Percentiles rank a stretch among this genome's conserved stretches.
Conservation (phyloP, 1,284 basidiomycete genomes). For the Ustilago lituana region DNA sequence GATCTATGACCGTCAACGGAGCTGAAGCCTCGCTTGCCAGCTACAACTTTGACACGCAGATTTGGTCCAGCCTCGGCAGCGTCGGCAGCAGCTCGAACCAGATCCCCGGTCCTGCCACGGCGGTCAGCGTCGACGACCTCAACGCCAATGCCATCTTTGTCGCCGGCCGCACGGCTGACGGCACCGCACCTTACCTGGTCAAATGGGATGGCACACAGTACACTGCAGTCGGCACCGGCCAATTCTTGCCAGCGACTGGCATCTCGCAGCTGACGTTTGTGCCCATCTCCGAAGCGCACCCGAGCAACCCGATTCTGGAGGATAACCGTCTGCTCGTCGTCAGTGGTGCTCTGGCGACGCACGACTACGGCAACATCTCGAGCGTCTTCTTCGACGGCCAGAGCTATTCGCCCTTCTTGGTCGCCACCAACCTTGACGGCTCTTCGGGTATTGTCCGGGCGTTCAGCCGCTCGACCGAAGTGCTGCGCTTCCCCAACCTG, state of each 20-base stretch:
- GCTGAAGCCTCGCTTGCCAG: conserved; percentile 76
- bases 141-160: conserved; percentile 87
- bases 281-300: conserved; percentile 78
- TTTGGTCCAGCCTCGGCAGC: conserved; percentile 73
- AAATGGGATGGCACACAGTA: conserved; percentile 57
- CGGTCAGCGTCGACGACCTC: conserved; percentile 82
- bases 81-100: conserved; percentile 74
- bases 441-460: conserved; percentile 78
- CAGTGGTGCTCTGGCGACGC: conserved; percentile 77
- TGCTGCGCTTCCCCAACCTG: conserved; percentile 60
- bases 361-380: conserved; percentile 74
- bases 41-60: conserved; percentile 76
- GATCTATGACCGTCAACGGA: conserved; percentile 77
- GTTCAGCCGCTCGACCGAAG: conserved; percentile 74
- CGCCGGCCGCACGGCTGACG: conserved; percentile 74
- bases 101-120: conserved; percentile 88
- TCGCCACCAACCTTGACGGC: conserved; percentile 77
- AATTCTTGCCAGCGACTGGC: conserved; percentile 72
- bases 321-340: conserved; percentile 88
- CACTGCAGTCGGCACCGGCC: conserved; percentile 24
- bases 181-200: conserved; percentile 47
- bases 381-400: conserved; percentile 88
- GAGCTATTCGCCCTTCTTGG: conserved; percentile 83
- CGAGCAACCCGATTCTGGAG: conserved; percentile 78
- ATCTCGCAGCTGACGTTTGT: conserved; percentile 89